A percentile compares a stretch with the other conserved stretches of the same genome.
Conservation (phyloP, 768 basidiomycete species). For the Tricholoma terreum region DNA sequence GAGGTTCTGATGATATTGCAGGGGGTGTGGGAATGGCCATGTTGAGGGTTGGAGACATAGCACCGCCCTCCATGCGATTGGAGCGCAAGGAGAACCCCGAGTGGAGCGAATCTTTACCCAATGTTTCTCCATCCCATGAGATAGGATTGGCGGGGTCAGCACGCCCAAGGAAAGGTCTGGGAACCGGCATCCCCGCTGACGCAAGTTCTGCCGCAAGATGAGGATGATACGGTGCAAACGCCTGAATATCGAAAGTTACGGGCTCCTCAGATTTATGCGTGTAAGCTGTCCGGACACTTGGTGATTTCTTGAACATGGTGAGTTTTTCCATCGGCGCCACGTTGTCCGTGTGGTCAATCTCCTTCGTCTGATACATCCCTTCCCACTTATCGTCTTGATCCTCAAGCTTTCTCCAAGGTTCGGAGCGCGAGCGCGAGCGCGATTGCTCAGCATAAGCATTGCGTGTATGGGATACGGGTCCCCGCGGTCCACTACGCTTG, state of each 20-base stretch:
- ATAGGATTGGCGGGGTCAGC: constrained; percentile 39
- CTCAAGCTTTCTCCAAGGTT: constrained; percentile 58
- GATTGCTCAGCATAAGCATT: constrained; percentile 41
- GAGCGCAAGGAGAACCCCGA: constrained; percentile 34
- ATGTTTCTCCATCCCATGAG: constrained; percentile 56
- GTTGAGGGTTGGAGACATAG: constrained; percentile 48
- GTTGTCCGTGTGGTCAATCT: constrained; percentile 28
- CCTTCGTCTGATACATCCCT: constrained; percentile 41
- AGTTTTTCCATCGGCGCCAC: constrained; percentile 57
- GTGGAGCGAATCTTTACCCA: constrained; percentile 47
- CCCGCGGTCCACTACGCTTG: constrained; percentile 22
- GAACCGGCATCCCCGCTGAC: constrained; percentile 33
- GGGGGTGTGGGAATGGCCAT: constrained; percentile 63
- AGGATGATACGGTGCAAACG: constrained; percentile 61
- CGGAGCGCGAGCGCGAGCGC: constrained; percentile 42
- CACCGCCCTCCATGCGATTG: constrained; percentile 34
- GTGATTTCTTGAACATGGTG: constrained; percentile 65
- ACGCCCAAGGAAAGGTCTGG: constrained; percentile 43
- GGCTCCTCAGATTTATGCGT: constrained; percentile 46
- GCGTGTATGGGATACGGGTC: constrained; percentile 29
- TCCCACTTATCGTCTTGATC: constrained; percentile 50
- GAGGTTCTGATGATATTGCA: constrained; percentile 46
- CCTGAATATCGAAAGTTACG: constrained; percentile 37
- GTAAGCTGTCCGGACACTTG: constrained; percentile 52
- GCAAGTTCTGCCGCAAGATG: constrained; percentile 52